Evolutionary conservation across 1,284 basidiomycete genomes (phyloP), one percentile per base, ranked within the genome.

Genomic region (Marasmius oreades): DNA sequence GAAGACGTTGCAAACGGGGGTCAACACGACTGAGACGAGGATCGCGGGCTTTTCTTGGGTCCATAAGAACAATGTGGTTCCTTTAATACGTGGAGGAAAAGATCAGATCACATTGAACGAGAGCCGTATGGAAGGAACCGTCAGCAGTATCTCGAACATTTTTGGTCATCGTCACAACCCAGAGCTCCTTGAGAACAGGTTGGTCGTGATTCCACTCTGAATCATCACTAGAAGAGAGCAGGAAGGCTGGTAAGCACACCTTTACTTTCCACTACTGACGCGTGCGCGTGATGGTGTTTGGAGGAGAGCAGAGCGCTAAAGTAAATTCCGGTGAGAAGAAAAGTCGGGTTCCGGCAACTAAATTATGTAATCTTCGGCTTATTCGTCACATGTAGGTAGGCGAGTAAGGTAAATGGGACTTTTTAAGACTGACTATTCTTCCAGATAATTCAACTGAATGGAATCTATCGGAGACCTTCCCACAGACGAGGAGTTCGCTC

Each of bases 71-170:
- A 18, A 7, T 28, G 28, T 31, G 3, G 33, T 37, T 26, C 22
- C 28, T 10, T 31, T 31, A 10, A 31, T 10, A 31, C 28, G 10
- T 31, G 4, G 20, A 39, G 20, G 28, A 31, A 46, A 24, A 39
- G 51, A 47, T 52, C n/a, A 59, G 42, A 52, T 55, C 55, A 55
- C 44, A 46, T 44, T 42, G 47, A 22, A 23, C 22, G 48, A 44
- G 33, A 56, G 26, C 12, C 20, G 55, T 55, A 53, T 26, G 52
- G 55, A 58, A 31, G 28, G 57, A n/a, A 58, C 65, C 68, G 72
- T 92, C 90, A 92, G 89, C 82, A 92, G 89, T 92, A 92, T 92
- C 89, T 84, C 79, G 88, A 90, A 90, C 88, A 88, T 77, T 78
- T n/a, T 62, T 66, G 71, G 88, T 92, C 90, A 80, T 77, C 89